phyloP scores from a whole-genome alignment of 805 yeast species.

The Sugiyamaella valdiviana region DNA sequence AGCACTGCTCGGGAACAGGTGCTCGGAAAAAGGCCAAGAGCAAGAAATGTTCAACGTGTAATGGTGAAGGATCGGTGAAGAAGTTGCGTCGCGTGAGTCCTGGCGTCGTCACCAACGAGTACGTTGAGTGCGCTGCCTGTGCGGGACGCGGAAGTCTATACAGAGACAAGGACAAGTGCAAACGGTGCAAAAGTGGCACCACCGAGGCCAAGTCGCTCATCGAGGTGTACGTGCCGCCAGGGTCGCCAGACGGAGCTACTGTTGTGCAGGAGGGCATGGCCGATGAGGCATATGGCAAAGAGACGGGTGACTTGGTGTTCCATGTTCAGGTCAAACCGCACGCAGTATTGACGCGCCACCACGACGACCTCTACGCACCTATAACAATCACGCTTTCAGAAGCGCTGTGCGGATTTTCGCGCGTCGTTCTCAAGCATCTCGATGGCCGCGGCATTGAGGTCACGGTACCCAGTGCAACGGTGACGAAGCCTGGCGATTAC shows the following conservation, averaged over 20 bases:
- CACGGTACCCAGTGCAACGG: constrained; percentile 61
- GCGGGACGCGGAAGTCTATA: constrained; percentile 59
- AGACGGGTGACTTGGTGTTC: constrained; percentile 73
- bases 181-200: constrained; percentile 64
- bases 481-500: constrained; percentile 68
- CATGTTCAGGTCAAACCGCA: constrained; percentile 48
- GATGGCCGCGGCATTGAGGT: constrained; percentile 72
- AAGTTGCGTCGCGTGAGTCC: constrained; percentile 63
- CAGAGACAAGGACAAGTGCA: constrained; percentile 67
- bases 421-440: constrained; percentile 58
- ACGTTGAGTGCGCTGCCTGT: constrained; percentile 60
- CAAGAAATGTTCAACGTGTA: constrained; percentile 58
- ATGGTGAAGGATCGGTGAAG: constrained; percentile 61
- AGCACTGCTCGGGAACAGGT: constrained; percentile 70
- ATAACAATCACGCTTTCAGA: constrained; percentile 65
- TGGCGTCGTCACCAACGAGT: constrained; percentile 63
- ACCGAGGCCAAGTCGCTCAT: constrained; percentile 61
- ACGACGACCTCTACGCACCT: constrained; percentile 57
- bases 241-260: constrained; percentile 56
- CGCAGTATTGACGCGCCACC: constrained; percentile 44
- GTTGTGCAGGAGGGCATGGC: constrained; percentile 63
- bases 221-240: constrained; percentile 71
- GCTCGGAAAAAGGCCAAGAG: constrained; percentile 53
- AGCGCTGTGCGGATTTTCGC: constrained; percentile 74
- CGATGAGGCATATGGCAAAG: constrained; percentile 65